These are phyloP conservation scores for Leccinum arenicola DNA, from an alignment of 768 basidiomycete species.

Conservation along the genomic window DNA sequence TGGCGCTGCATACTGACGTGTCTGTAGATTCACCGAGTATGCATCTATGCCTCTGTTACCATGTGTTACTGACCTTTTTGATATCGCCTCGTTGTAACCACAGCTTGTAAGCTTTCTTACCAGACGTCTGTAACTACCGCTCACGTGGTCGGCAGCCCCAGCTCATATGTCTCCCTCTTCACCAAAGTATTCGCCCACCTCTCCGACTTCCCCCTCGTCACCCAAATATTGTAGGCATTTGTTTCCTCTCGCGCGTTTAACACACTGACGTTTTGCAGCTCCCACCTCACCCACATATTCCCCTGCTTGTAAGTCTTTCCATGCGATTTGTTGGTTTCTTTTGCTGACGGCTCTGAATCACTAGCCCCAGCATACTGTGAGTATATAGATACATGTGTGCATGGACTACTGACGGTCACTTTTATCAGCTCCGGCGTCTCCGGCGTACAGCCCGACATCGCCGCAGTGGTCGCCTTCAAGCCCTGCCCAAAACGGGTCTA, in stretches of 20 bases:
- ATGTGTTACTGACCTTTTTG: conserved; percentile 23
- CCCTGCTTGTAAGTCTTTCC: conserved; percentile 67
- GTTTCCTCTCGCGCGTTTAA: background rate
- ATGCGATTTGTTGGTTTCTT: background rate
- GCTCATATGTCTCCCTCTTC: conserved; percentile 85
- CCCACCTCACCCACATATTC: conserved; percentile 88
- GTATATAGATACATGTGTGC: conserved; percentile 20
- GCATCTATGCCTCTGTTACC: conserved; percentile 29
- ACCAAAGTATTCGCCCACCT: conserved; percentile 91
- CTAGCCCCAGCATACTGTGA: conserved; percentile 81
- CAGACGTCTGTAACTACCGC: background rate
- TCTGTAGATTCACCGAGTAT: conserved; percentile 75
- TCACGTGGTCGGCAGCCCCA: conserved; percentile 48
- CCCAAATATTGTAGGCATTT: conserved; percentile 81
- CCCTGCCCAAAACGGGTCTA: conserved; percentile 56
- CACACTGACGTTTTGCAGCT: conserved; percentile 42
- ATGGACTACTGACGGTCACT: conserved; percentile 15
- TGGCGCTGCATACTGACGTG: background rate
- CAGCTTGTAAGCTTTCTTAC: conserved; percentile 58
- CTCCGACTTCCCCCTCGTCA: conserved; percentile 87
- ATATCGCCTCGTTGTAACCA: conserved; percentile 2
- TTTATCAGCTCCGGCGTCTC: conserved; percentile 70
- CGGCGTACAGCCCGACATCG: conserved; percentile 83
- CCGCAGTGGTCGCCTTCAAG: conserved; percentile 83
- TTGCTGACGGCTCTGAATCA: conserved; percentile 7